These are phyloP conservation scores for Parathielavia hyrcaniae DNA, from an alignment of 495 filamentous ascomycete species.

Conservation along the genomic window DNA sequence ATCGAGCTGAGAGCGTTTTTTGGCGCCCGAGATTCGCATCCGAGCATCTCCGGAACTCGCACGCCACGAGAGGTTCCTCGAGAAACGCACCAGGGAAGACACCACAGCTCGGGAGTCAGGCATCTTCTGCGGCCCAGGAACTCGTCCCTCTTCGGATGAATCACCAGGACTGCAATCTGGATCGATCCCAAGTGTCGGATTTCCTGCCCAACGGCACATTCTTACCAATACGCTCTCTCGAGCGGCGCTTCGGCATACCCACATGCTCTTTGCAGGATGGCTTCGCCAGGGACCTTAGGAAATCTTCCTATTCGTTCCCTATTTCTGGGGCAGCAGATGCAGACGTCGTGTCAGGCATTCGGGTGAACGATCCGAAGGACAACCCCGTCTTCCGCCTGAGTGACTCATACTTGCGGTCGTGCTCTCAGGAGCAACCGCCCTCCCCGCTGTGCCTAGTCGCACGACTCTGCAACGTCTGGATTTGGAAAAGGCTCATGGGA, in stretches of 20 bases:
- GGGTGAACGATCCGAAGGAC: slow-evolving; percentile 7
- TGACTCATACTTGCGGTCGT: slow-evolving; percentile 10
- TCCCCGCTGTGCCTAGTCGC: slow-evolving; percentile 2
- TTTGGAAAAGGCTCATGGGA: neutral
- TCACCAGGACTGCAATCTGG: slow-evolving; percentile 19
- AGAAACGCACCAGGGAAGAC: slow-evolving; percentile 7
- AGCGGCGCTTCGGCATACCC: slow-evolving; percentile 3
- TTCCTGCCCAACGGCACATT: slow-evolving; percentile 28
- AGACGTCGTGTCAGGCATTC: slow-evolving; percentile 16
- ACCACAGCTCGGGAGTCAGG: slow-evolving; percentile 16
- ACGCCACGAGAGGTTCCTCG: slow-evolving; percentile 4
- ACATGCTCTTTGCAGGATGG: slow-evolving; percentile 15
- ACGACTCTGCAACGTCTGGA: neutral
- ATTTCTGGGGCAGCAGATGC: slow-evolving; percentile 19
- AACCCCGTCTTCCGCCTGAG: slow-evolving; percentile 1
- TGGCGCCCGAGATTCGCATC: slow-evolving; percentile 7
- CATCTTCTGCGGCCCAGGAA: slow-evolving; percentile 18
- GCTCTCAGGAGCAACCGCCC: slow-evolving; percentile 7
- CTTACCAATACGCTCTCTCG: slow-evolving; percentile 21
- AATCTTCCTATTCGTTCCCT: slow-evolving; percentile 15
- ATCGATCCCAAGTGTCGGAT: slow-evolving; percentile 18
- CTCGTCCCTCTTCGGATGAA: slow-evolving; percentile 21
- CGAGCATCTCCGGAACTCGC: slow-evolving; percentile 11
- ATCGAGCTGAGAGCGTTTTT: neutral
- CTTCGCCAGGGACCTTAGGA: slow-evolving; percentile 7